These are phyloP conservation scores for Blastobotrys indianensis DNA, from an alignment of 1,139 yeast genomes.

Conservation along the genomic window DNA sequence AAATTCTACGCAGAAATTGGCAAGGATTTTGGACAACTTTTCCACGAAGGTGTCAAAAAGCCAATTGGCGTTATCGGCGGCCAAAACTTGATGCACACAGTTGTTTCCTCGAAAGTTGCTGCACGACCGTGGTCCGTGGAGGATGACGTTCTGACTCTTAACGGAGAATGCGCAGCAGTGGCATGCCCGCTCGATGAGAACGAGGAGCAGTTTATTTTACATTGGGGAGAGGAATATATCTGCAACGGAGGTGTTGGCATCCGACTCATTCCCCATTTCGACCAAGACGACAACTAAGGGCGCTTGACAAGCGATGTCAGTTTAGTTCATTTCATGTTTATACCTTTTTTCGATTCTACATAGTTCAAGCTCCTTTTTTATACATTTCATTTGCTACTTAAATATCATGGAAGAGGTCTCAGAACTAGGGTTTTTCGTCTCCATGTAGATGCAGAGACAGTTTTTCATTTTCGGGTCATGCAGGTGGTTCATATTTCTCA, in stretches of 20 bases:
- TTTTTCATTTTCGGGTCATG: no score
- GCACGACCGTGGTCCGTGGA: constrained; percentile 9
- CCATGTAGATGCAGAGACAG: no score
- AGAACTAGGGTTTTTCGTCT: no score
- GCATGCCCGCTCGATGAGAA: constrained; percentile 10
- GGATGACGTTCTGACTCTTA: constrained; percentile 5
- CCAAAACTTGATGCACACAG: constrained; percentile 7
- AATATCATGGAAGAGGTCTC: no score
- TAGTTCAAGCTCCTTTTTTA: no score
- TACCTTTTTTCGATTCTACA: no score
- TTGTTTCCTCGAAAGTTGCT: constrained; percentile 5
- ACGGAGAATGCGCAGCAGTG: constrained; percentile 6
- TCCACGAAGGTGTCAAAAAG: constrained; percentile 4
- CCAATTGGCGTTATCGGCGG: constrained; percentile 10
- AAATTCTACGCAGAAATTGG: neutral
- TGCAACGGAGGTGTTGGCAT: constrained; percentile 48
- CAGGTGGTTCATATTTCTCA: no score
- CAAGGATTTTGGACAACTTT: constrained; percentile 5
- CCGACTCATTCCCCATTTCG: neutral
- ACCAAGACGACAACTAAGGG: neutral
- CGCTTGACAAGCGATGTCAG: no score
- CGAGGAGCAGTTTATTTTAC: constrained; percentile 5
- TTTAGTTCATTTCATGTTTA: no score
- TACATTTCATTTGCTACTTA: no score
- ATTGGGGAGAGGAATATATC: constrained; percentile 78